Base-by-base conservation (phyloP, 352 stramenopile species). In the Phytophthora sojae region DNA sequence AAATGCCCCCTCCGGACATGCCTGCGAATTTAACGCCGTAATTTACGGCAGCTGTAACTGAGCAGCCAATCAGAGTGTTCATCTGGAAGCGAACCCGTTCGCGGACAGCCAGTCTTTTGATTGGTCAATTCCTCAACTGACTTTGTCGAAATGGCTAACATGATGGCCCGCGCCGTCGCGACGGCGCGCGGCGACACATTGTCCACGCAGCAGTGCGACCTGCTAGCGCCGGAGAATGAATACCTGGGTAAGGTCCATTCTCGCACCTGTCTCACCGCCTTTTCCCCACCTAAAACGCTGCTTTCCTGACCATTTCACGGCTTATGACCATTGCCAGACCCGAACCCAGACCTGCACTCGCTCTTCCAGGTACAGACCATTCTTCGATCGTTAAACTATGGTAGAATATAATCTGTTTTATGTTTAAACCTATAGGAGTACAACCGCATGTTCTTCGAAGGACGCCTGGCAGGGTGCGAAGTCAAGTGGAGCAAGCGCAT, bases 401-500 rank as follows among this genome's bases (percentile, higher is more conserved):
- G 21, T 21, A 21, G 21, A 42, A 50, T 37, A 44, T 32, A 4
- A n/a, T 23, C 14, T 1, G 15, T 66, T 37, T 19, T 32, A n/a
- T 11, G 51, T 32, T 50, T 25, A 35, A 19, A 25, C 61, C 2
- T 67, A 35, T 64, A 96, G 90, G 83, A 95, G 68, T 97, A 92
- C 75, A 91, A 97, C 56, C 53, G 14, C 29, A 60, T 95, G 68
- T 97, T 96, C 75, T 97, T 97, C 35, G 81, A 95, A 51, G 82
- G 79, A 5, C 86, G 81, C 62, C 77, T 97, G 30, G 73, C 75
- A 17, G 86, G 85, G 21, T 96, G 90, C 66, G 87, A 95, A 59
- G 81, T 97, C 63, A 96, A 94, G 58, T 97, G 91, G 91, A 96
- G 89, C 73, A 91, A 83, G 59, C 86, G 88, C 61, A 97, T 97